phyloP scores from a whole-genome alignment of 768 basidiomycete genomes.

The Trametes sanguinea region DNA sequence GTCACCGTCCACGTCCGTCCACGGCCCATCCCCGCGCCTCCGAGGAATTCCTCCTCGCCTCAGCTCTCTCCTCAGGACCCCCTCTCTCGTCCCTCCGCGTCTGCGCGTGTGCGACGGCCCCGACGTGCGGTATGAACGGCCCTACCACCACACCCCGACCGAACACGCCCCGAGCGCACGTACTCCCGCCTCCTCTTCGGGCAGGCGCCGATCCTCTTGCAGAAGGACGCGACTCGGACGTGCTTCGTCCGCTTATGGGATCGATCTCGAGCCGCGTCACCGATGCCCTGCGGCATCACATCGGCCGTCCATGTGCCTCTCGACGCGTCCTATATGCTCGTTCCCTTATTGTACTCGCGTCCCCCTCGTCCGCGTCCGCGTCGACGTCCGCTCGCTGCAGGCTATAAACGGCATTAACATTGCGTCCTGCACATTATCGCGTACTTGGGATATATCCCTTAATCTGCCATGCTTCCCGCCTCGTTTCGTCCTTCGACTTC shows the following conservation, averaged over 20 bases:
- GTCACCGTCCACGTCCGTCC: background rate
- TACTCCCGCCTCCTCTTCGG: background rate
- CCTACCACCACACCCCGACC: background rate
- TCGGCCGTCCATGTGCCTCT: conserved; percentile 4
- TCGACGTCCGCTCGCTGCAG: background rate
- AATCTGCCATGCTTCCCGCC: background rate
- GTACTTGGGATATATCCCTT: background rate
- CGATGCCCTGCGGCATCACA: conserved; percentile 4
- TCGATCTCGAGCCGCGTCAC: conserved; percentile 7
- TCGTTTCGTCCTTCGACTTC: background rate
- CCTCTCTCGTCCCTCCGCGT: background rate
- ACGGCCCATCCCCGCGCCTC: conserved; percentile 5
- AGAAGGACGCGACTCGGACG: background rate
- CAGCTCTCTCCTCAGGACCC: background rate
- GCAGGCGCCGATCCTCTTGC: conserved; percentile 5
- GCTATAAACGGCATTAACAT: conserved; percentile 12
- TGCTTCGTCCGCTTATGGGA: background rate
- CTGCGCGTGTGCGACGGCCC: background rate
- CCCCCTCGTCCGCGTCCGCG: background rate
- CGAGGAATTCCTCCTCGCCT: conserved; percentile 8
- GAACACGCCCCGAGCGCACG: background rate
- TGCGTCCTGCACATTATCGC: background rate
- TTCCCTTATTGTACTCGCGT: background rate
- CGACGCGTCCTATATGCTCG: background rate
- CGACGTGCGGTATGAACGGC: conserved; percentile 7